Evolutionary conservation across 495 filamentous ascomycete genomes (phyloP), one percentile per base, ranked within the genome.

Genomic region (Darksidea phi): DNA sequence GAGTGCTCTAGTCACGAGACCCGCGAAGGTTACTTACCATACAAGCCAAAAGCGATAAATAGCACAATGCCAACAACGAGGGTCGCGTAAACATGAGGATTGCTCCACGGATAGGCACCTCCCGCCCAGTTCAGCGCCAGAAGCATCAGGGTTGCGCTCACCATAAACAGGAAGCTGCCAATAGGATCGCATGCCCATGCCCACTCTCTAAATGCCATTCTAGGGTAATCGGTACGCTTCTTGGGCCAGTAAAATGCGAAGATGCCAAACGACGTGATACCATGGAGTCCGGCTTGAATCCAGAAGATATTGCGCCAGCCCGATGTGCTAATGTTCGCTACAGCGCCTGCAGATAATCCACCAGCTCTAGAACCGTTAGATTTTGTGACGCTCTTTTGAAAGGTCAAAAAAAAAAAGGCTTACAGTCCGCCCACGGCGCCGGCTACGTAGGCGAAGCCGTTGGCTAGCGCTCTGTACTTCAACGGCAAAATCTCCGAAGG

Each of bases 231-330:
- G n/a, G 65, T 59, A 7, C 67, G 57, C 49, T 71, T 75, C 32
- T 48, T 26, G 71, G 80, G 80, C 67, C 72, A 78, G 67, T 82
- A 82, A 63, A 81, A 82, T 45, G 73, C 52, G 15, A 82, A 67
- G 20, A 84, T 66, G 5, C 79, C 79, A 1, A 80, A 20, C 0
- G 75, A 69, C 0, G 78, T 80, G 8, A 72, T 61, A 17, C 70
- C 70, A 49, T 82, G 80, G 61, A 82, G 78, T 1, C 72, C 79
- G 0, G 81, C 81, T 69, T 84, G 81, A 15, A 84, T 81, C 81
- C 80, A 83, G 70, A 82, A 84, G 52, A 82, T 82, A 51, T 76
- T 74, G 2, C 81, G 72, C 81, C 81, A 84, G 18, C 81, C 81
- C 0, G 60, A 64, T 1, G 72, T 46, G 63, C 67, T 71, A 1